phyloP scores from a whole-genome alignment of 306 rosid species.

The Prunus mume region DNA sequence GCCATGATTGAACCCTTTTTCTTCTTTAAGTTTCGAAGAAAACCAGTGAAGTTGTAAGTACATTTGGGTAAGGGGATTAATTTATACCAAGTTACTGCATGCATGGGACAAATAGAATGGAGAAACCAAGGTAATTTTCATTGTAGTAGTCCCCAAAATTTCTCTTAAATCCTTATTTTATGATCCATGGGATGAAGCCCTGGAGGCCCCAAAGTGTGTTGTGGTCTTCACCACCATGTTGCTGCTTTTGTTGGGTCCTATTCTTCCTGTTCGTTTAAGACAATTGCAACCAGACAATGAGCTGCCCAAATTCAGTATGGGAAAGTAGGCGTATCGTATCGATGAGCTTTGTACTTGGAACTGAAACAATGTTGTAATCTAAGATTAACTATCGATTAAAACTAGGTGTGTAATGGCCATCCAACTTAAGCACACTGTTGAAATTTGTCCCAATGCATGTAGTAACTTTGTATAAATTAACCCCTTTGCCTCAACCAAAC shows the following conservation, averaged over 20 bases:
- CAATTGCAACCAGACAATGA: background rate
- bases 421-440: background rate
- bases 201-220: background rate
- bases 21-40: background rate
- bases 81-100: slow-evolving; percentile 4
- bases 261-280: background rate
- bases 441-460: background rate
- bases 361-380: background rate
- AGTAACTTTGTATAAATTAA: background rate
- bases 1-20: slow-evolving; percentile 36
- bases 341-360: background rate
- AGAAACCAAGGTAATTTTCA: slow-evolving; percentile 35
- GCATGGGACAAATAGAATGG: slow-evolving; percentile 26
- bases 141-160: slow-evolving; percentile 30
- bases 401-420: background rate
- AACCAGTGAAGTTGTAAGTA: slow-evolving; percentile 4
- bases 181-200: background rate
- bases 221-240: slow-evolving; percentile 13
- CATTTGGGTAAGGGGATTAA: background rate
- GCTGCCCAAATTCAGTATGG: background rate
- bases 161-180: background rate
- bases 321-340: background rate
- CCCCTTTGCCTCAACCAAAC: background rate
- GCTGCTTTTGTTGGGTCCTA: background rate
- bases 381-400: background rate